Base-by-base conservation (phyloP, 768 basidiomycete species). In the Phlegmacium glaucopus region DNA sequence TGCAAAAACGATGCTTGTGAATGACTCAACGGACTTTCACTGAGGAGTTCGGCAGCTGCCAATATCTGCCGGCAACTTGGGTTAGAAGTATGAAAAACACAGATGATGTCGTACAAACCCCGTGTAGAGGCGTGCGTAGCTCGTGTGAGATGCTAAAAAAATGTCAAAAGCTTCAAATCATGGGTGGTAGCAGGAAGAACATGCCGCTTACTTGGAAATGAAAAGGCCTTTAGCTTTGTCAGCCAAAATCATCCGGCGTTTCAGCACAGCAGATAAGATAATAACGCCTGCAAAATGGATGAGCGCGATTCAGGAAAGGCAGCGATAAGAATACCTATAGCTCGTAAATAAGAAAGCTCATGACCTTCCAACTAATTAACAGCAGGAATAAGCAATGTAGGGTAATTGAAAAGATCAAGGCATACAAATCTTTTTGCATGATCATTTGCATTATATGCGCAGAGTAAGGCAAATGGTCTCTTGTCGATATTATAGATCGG, bases 401-500 rank as follows among this genome's bases (percentile, higher is more conserved):
- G 40, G 9, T 10, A 25, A 9, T 18, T 0, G 11, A 40, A 26
- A 27, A 42, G 38, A 35, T 40, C 28, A 28, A 62, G 22, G 5
- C 82, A 64, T 61, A 90, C 89, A 64, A 87, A 94, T 56, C 89
- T 87, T 59, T 85, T 87, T 1, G 80, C 77, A 48, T 89, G 82
- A 45, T 88, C 83, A 10, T 83, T 82, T 0, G 85, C 85, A 65
- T 94, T 96, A 66, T 94, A 95, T 5, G 91, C 92, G 55, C 90
- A 94, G 15, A 97, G 73, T 58, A 96, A 64, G 6, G 91, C 91
- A 57, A 96, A 95, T 9, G 93, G 91, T 42, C 87, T 80, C 67
- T 92, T 90, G 68, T 95, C 91, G 44, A 95, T 83, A 55, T 94
- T 94, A 64, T 90, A 94, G 42, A 95, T 87, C 6, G 94, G 94